Conservation (phyloP, 257 asterid species). For the Linderniella brevidens region DNA sequence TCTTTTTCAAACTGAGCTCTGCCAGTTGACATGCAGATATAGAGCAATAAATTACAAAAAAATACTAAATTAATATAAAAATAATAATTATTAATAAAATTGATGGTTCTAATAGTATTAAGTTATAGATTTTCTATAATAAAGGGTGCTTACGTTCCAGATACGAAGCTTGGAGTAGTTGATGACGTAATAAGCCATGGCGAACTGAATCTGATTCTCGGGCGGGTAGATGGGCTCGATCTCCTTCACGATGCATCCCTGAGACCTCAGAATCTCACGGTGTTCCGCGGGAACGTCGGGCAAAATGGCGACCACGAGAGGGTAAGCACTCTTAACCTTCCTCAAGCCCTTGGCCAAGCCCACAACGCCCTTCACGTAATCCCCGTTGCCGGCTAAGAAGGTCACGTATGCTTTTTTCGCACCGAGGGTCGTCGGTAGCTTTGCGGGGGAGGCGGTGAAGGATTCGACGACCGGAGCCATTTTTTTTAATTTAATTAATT, state of each 20-base stretch:
- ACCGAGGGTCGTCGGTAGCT: too few species aligned
- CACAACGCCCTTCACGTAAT: constrained; percentile 4
- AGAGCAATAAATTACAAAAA: too few species aligned
- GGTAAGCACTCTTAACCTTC: constrained; percentile 17
- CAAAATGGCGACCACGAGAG: constrained; percentile 42
- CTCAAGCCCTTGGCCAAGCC: too few species aligned
- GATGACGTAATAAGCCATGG: constrained; percentile 48
- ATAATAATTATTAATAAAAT: not conserved
- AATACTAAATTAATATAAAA: too few species aligned
- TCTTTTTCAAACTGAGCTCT: too few species aligned
- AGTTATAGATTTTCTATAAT: too few species aligned
- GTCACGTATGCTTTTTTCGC: constrained; percentile 21
- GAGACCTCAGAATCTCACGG: constrained; percentile 22
- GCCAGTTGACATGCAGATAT: too few species aligned
- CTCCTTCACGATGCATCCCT: constrained; percentile 39
- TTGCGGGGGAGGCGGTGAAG: too few species aligned
- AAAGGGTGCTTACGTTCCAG: constrained; percentile 46
- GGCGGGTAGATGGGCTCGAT: constrained; percentile 39
- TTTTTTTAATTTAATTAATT: too few species aligned
- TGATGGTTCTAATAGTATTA: too few species aligned
- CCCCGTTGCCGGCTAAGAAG: constrained; percentile 36
- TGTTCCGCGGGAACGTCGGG: constrained; percentile 54
- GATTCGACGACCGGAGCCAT: too few species aligned
- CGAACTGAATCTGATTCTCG: constrained; percentile 26
- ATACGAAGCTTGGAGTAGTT: constrained; percentile 46